These are phyloP conservation scores for Pichia kluyveri DNA, from an alignment of 805 yeast genomes.

Conservation along the genomic window DNA sequence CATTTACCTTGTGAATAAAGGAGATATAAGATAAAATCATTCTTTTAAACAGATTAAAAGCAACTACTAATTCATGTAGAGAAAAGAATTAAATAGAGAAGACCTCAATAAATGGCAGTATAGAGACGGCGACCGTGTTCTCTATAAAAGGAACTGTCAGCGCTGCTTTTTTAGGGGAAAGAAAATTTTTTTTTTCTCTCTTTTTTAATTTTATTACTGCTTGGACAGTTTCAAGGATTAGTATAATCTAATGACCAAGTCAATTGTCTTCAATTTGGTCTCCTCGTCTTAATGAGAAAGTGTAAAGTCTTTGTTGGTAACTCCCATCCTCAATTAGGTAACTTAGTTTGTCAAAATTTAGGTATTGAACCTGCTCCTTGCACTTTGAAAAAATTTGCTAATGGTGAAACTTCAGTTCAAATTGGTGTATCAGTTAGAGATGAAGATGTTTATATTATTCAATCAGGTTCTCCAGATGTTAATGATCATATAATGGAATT, in stretches of 20 bases:
- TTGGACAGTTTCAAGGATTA: no score
- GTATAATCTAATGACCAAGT: no score
- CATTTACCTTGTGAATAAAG: background rate
- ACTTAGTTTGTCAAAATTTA: conserved; percentile 77
- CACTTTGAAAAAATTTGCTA: conserved; percentile 83
- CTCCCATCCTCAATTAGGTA: conserved; percentile 93
- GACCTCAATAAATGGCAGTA: no score
- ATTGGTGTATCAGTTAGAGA: conserved; percentile 93
- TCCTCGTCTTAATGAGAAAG: conserved; percentile 62
- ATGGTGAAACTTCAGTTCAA: conserved; percentile 96
- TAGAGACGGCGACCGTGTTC: no score
- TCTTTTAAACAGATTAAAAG: no score
- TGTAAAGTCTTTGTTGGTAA: conserved; percentile 94
- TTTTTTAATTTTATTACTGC: no score
- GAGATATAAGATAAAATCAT: no score
- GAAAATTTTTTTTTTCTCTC: no score
- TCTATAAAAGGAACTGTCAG: no score
- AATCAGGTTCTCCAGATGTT: conserved; percentile 77
- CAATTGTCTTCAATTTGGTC: background rate
- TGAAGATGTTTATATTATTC: conserved; percentile 91
- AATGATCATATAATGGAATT: conserved; percentile 97
- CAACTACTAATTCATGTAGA: no score
- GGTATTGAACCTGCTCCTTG: conserved; percentile 95
- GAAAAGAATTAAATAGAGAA: no score
- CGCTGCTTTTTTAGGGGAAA: no score